Evolutionary conservation across 768 basidiomycete genomes (phyloP).

Genomic region (Collybia sordida): DNA sequence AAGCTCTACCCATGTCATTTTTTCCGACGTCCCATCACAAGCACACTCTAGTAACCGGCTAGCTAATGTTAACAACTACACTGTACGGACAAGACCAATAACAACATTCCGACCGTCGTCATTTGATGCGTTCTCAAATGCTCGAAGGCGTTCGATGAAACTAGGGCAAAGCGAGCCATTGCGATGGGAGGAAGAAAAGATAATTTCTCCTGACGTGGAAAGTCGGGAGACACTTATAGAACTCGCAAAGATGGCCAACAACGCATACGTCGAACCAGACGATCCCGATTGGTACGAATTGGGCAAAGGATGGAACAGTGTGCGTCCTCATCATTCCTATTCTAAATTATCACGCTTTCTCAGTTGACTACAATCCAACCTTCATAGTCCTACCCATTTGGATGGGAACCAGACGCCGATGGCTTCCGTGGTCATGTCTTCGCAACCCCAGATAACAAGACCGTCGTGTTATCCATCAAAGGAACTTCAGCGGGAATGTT

Average conservation of each 20-base stretch:
- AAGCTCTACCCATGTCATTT: constrained; percentile 46
- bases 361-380: neutral
- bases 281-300: constrained; percentile 80
- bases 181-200: constrained; percentile 76
- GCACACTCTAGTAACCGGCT: constrained; percentile 2
- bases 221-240: constrained; percentile 72
- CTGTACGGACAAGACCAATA: constrained; percentile 34
- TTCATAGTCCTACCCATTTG: constrained; percentile 75
- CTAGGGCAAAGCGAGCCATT: constrained; percentile 45
- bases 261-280: constrained; percentile 75
- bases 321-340: constrained; percentile 21
- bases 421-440: constrained; percentile 93
- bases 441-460: constrained; percentile 78
- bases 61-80: constrained; percentile 25
- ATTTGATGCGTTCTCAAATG: constrained; percentile 40
- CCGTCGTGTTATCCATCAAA: constrained; percentile 87
- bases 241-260: constrained; percentile 94
- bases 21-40: constrained; percentile 43
- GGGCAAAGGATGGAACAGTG: constrained; percentile 60
- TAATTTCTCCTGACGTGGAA: constrained; percentile 74
- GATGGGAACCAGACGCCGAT: constrained; percentile 88
- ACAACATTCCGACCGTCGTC: constrained; percentile 48
- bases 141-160: constrained; percentile 42
- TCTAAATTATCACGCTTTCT: neutral
- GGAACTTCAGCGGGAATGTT: constrained; percentile 83